These are phyloP conservation scores for Tolypocladium paradoxum DNA, from an alignment of 2,329 filamentous ascomycete species.

Conservation along the genomic window DNA sequence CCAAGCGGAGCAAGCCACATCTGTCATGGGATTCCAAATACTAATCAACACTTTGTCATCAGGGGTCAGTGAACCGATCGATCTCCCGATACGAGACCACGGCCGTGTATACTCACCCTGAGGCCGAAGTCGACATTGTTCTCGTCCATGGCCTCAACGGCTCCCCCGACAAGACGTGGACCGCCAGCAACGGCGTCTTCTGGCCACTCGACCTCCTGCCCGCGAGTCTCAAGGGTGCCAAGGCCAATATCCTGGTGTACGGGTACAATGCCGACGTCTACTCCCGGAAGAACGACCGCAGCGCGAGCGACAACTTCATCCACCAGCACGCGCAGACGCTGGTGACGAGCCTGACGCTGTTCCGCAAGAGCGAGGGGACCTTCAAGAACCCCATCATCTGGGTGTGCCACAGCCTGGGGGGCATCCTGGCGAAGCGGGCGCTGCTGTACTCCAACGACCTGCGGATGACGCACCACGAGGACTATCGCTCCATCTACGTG, in stretches of 20 bases:
- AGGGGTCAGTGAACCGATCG: slow-evolving; percentile 26
- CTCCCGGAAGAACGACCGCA: slow-evolving; percentile 35
- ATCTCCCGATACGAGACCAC: slow-evolving; percentile 44
- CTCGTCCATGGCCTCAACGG: slow-evolving; percentile 64
- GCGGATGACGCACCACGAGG: slow-evolving; percentile 46
- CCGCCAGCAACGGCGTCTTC: slow-evolving; percentile 44
- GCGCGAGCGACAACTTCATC: slow-evolving; percentile 55
- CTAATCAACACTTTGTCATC: neutral
- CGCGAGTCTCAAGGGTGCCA: slow-evolving; percentile 40
- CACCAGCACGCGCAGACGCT: slow-evolving; percentile 63
- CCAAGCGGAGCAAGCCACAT: neutral
- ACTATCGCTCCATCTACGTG: slow-evolving; percentile 57
- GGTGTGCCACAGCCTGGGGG: slow-evolving; percentile 64
- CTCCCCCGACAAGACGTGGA: slow-evolving; percentile 53
- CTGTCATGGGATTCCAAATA: neutral
- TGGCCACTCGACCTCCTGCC: slow-evolving; percentile 63
- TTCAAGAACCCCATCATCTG: slow-evolving; percentile 60
- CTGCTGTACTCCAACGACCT: slow-evolving; percentile 57
- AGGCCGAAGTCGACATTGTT: slow-evolving; percentile 53
- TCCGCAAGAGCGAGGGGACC: slow-evolving; percentile 47
- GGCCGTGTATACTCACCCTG: slow-evolving; percentile 46
- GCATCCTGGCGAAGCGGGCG: slow-evolving; percentile 60
- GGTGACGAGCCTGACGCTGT: slow-evolving; percentile 49
- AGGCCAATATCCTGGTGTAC: slow-evolving; percentile 58
- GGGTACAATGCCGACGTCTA: slow-evolving; percentile 63